Conservation (phyloP, 1,139 yeast species). For the Tardiomyces depauwii region DNA sequence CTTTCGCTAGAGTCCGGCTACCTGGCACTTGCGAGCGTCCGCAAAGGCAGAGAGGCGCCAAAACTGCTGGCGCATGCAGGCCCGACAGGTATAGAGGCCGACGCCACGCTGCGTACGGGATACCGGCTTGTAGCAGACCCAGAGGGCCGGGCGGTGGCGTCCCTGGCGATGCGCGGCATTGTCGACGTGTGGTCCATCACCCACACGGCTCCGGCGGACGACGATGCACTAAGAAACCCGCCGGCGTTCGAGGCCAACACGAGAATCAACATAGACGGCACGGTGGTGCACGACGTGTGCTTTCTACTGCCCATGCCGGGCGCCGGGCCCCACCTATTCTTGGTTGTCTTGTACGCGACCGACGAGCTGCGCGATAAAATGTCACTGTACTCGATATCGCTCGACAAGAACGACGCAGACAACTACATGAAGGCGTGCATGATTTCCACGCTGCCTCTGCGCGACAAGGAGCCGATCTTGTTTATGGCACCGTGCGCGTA, state of each 20-base stretch:
- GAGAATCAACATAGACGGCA: neutral
- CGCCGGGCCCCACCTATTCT: neutral
- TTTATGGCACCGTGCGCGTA: neutral
- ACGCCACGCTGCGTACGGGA: neutral
- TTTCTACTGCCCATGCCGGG: neutral
- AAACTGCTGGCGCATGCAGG: neutral
- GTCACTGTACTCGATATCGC: neutral
- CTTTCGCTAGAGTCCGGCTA: neutral
- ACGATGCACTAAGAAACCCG: neutral
- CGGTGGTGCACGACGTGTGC: neutral
- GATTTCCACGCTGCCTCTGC: neutral
- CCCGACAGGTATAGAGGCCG: neutral
- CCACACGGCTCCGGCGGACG: neutral
- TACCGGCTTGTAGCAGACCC: neutral
- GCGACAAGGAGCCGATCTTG: neutral
- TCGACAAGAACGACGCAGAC: neutral
- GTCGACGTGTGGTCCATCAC: neutral
- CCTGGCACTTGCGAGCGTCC: neutral
- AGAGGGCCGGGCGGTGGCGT: neutral
- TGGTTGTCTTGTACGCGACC: neutral
- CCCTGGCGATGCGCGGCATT: neutral
- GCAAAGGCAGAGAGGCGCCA: neutral
- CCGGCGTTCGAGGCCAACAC: neutral
- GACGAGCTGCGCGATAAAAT: neutral
- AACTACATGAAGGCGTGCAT: neutral